phyloP scores from a whole-genome alignment of 352 stramenopile genomes.

The Phytophthora kernoviae region DNA sequence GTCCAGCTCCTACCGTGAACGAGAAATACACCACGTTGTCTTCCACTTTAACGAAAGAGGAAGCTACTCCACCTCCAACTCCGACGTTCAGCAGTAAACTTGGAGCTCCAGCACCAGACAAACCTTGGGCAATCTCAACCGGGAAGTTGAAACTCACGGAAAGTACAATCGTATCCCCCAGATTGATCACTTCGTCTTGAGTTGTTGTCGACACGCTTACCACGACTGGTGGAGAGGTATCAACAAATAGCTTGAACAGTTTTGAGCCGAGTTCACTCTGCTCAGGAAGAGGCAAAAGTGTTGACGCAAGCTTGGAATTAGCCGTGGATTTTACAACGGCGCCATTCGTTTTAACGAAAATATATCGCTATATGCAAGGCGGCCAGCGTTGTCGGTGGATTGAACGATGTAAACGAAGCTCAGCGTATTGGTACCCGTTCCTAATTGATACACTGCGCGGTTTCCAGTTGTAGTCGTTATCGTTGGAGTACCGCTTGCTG shows the following conservation, averaged over 20 bases:
- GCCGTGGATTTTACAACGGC: slow-evolving; percentile 31
- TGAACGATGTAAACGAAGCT: slow-evolving; percentile 64
- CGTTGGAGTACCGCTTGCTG: slow-evolving; percentile 34
- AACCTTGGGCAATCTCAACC: slow-evolving; percentile 28
- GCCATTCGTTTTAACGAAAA: slow-evolving; percentile 55
- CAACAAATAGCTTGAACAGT: slow-evolving; percentile 30
- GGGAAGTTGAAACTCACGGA: slow-evolving; percentile 44
- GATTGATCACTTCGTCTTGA: slow-evolving; percentile 49
- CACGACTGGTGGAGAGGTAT: slow-evolving; percentile 44
- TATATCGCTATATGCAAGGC: slow-evolving; percentile 44
- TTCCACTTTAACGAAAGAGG: slow-evolving; percentile 41
- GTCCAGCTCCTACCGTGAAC: slow-evolving; percentile 37
- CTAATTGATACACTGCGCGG: slow-evolving; percentile 47
- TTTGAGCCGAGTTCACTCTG: slow-evolving; percentile 22
- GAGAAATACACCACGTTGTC: slow-evolving; percentile 59
- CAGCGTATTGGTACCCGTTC: slow-evolving; percentile 41
- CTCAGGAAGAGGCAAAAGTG: slow-evolving; percentile 36
- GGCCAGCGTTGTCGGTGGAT: slow-evolving; percentile 31
- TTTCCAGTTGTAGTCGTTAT: slow-evolving; percentile 49
- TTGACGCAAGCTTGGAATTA: slow-evolving; percentile 34
- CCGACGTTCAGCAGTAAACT: slow-evolving; percentile 51
- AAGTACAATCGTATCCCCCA: slow-evolving; percentile 54
- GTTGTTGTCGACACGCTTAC: slow-evolving; percentile 41
- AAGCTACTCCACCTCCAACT: slow-evolving; percentile 16
- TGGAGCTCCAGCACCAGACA: slow-evolving; percentile 30